Base-by-base conservation (phyloP, 139 green algal species). In the Chlorella sp. region DNA sequence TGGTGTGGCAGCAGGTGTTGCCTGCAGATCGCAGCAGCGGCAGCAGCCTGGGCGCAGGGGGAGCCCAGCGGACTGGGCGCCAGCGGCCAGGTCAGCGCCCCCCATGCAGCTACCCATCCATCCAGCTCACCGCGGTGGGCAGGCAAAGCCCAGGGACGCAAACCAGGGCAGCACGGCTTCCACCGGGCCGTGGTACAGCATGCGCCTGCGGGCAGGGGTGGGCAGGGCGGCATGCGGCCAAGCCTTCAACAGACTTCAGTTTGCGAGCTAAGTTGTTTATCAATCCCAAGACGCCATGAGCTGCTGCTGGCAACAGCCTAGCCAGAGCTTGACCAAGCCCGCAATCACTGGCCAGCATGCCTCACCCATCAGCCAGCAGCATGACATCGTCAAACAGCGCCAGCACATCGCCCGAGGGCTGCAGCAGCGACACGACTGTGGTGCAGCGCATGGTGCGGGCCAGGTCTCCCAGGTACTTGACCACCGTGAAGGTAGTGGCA, bases 321-420 rank as follows among this genome's bases (percentile, higher is more conserved):
- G n/a, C n/a, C n/a, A n/a, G n/a, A n/a, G n/a, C n/a, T n/a, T n/a
- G n/a, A n/a, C n/a, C n/a, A n/a, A n/a, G n/a, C 7, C 44, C 7
- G 44, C 44, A 55, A 7, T 11, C 44, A 55, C 44, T 55, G 44
- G 44, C 44, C 51, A 60, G 51, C 13, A 16, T 4, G 15, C 64
- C n/a, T 20, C 64, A 70, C 64, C 91, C 91, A 21, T 94, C 89
- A n/a, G 83, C 87, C 32, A 95, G 72, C 30, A 96, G 79, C 23
- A 96, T 63, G 41, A 96, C 32, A 38, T 96, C 88, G 78, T 96
- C 93, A 71, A 96, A 96, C 11, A 96, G 88, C 36, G 83, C 32
- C 28, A 89, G 79, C 41, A 86, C 78, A 17, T 81, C 51, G 74
- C 41, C 34, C 25, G 90, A 83, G 12, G 96, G 95, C 91, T 98